Percentiles rank a stretch among this genome's conserved stretches.
phyloP scores from a whole-genome alignment of 441 rosid species.

The Populus hybrid region DNA sequence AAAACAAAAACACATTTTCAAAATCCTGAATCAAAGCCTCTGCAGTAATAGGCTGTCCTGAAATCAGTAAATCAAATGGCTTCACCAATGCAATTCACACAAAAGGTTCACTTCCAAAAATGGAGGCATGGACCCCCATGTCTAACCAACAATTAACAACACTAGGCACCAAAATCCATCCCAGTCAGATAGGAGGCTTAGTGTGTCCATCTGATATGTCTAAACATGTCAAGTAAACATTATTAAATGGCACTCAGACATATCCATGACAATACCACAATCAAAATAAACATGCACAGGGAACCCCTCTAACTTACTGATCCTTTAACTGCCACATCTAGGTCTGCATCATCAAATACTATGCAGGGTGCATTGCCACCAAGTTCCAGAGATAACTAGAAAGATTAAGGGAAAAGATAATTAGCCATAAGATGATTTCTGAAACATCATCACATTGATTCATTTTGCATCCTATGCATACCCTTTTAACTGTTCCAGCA shows the following conservation, averaged over 20 bases:
- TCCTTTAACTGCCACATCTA: conserved; percentile 97
- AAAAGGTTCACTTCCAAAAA: no score
- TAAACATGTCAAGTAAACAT: not conserved
- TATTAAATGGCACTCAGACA: conserved; percentile 4
- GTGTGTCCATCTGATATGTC: not conserved
- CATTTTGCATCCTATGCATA: conserved; percentile 28
- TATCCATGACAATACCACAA: not conserved
- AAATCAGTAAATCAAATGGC: not conserved
- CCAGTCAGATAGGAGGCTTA: not conserved
- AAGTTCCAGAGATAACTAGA: conserved; percentile 89
- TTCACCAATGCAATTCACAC: no score
- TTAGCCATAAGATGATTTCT: conserved; percentile 20
- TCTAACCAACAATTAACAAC: no score
- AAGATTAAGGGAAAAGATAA: conserved; percentile 17
- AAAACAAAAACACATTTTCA: not conserved
- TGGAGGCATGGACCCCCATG: no score
- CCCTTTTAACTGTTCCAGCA: conserved; percentile 92
- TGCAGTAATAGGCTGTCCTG: not conserved
- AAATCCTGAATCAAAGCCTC: conserved; percentile 3
- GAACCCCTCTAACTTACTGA: conserved; percentile 51
- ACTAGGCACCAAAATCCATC: no score
- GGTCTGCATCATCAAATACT: conserved; percentile 92
- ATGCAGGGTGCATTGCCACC: conserved; percentile 99
- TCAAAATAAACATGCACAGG: conserved; percentile 4
- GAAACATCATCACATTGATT: conserved; percentile 6